These are phyloP conservation scores for Wickerhamiella azyma DNA, from an alignment of 805 yeast species.

Conservation along the genomic window DNA sequence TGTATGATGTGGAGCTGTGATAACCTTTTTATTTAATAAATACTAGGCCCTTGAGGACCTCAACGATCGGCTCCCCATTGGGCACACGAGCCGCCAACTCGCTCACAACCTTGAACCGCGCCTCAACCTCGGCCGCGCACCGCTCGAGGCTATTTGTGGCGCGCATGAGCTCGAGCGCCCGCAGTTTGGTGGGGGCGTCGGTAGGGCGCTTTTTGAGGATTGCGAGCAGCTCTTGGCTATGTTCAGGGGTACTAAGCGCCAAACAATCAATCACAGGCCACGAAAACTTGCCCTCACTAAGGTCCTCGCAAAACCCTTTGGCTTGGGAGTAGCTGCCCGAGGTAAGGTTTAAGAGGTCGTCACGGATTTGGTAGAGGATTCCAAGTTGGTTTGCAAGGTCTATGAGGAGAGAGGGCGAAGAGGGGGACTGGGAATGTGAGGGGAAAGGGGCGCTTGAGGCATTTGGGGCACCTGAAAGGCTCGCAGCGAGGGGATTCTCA, in stretches of 20 bases:
- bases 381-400: constrained; percentile 69
- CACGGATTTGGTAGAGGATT: constrained; percentile 69
- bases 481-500: too few species aligned
- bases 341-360: constrained; percentile 63
- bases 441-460: too few species aligned
- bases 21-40: too few species aligned
- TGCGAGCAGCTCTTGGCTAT: constrained; percentile 21
- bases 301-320: constrained; percentile 75
- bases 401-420: constrained; percentile 27
- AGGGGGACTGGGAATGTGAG: background rate
- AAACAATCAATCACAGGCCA: constrained; percentile 70
- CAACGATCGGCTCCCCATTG: background rate
- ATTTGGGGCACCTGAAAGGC: too few species aligned
- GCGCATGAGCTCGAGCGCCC: constrained; percentile 37
- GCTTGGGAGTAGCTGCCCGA: constrained; percentile 38
- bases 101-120: background rate
- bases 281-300: constrained; percentile 80
- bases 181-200: constrained; percentile 36
- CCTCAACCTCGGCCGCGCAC: background rate
- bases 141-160: constrained; percentile 32
- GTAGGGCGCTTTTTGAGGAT: constrained; percentile 41
- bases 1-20: too few species aligned
- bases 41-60: background rate
- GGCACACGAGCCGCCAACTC: background rate
- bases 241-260: constrained; percentile 24